These are phyloP conservation scores for Triticum timopheevii DNA, from an alignment of 176 grass and related monocot genomes.

Conservation along the genomic window DNA sequence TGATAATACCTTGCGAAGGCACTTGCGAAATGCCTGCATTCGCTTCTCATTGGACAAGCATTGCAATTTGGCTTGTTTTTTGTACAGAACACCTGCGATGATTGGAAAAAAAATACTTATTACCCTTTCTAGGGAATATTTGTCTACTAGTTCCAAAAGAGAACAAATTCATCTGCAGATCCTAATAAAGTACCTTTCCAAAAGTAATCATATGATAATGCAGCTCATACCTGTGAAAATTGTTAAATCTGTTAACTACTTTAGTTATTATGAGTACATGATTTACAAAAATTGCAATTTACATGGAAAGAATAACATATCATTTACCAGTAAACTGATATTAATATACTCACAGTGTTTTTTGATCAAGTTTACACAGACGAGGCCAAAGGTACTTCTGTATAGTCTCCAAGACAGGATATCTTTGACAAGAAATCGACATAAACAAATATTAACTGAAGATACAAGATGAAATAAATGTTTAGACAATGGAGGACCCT, in stretches of 20 bases:
- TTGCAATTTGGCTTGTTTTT: constrained; percentile 98
- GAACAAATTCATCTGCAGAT: neutral
- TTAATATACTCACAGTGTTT: constrained; percentile 73
- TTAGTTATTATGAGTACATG: neutral
- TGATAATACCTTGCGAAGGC: constrained; percentile 79
- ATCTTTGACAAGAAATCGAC: constrained; percentile 54
- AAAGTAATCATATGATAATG: constrained; percentile 99
- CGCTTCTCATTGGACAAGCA: constrained; percentile 90
- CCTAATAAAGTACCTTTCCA: constrained; percentile 74
- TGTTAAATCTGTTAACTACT: constrained; percentile 20
- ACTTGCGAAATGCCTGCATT: constrained; percentile 98
- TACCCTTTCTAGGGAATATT: neutral
- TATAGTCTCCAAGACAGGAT: constrained; percentile 82
- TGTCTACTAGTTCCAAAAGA: constrained; percentile 9
- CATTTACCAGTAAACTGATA: neutral
- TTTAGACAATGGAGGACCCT: constrained; percentile 28
- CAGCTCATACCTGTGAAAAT: constrained; percentile 84
- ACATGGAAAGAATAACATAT: neutral
- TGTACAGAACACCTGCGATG: constrained; percentile 92
- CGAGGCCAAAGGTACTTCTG: constrained; percentile 98
- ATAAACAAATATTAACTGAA: constrained; percentile 20
- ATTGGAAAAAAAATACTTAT: neutral
- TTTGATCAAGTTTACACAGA: constrained; percentile 91
- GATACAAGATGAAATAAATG: constrained; percentile 20
- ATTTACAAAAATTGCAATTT: constrained; percentile 20